Conservation (phyloP, 1,139 yeast genomes). For the Entelexis paramagnoliae region DNA sequence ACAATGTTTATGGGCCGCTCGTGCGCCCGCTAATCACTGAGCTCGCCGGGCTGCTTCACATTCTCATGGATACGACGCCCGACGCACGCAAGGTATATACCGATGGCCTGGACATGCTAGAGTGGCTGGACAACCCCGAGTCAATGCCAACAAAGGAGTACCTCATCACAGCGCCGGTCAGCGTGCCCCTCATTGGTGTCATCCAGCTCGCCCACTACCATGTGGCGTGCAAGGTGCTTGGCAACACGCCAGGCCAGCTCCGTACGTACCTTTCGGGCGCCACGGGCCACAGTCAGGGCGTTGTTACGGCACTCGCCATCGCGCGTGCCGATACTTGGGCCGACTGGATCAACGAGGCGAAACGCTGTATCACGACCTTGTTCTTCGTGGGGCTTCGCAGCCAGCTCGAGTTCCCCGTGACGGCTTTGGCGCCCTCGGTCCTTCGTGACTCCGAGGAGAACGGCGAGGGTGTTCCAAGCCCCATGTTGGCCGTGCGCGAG, state of each 20-base stretch:
- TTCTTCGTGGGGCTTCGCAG: conserved; percentile 92
- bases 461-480: conserved; percentile 95
- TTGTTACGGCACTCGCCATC: conserved; percentile 84
- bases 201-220: conserved; percentile 92
- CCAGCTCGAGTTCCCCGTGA: conserved; percentile 81
- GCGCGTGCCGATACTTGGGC: conserved; percentile 84
- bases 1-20: conserved; percentile 64
- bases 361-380: conserved; percentile 71
- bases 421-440: conserved; percentile 88
- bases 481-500: conserved; percentile 92
- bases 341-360: conserved; percentile 57
- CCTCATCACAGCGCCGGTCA: conserved; percentile 80
- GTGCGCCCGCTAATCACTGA: conserved; percentile 59
- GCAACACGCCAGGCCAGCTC: conserved; percentile 82
- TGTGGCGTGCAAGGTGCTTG: conserved; percentile 73
- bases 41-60: conserved; percentile 57
- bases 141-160: conserved; percentile 85
- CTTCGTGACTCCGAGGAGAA: conserved; percentile 86
- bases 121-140: conserved; percentile 79
- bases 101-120: conserved; percentile 80
- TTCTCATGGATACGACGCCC: conserved; percentile 59
- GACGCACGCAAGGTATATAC: conserved; percentile 83
- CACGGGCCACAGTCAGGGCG: conserved; percentile 97
- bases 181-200: conserved; percentile 91
- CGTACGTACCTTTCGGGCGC: conserved; percentile 65